These are phyloP conservation scores for Naganishia liquefaciens DNA, from an alignment of 1,284 basidiomycete species.

Conservation along the genomic window DNA sequence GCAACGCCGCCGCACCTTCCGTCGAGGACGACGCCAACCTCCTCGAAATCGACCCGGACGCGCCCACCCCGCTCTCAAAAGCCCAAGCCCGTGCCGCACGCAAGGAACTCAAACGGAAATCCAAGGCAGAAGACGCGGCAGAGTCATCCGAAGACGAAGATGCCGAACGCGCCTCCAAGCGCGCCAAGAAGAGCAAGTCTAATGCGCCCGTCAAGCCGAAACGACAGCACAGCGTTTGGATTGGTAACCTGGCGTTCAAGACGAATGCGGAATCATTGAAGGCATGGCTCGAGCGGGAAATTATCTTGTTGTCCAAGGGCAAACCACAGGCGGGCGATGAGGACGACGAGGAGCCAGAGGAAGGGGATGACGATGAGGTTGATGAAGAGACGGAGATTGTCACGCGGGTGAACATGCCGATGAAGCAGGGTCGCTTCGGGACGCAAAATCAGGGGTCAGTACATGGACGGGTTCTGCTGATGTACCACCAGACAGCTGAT, in stretches of 20 bases:
- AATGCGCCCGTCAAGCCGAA: conserved; percentile 52
- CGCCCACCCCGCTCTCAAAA: conserved; percentile 52
- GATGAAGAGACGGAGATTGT: conserved; percentile 43
- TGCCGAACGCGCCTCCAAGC: conserved; percentile 76
- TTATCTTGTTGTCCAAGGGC: conserved; percentile 26
- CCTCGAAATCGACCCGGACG: conserved; percentile 51
- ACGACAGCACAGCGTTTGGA: conserved; percentile 84
- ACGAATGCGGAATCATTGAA: conserved; percentile 73
- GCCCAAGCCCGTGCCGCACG: conserved; percentile 51
- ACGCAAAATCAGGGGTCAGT: conserved; percentile 58
- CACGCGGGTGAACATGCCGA: conserved; percentile 60
- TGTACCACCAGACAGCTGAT: not conserved
- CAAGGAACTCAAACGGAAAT: conserved; percentile 46
- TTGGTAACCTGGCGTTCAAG: conserved; percentile 91
- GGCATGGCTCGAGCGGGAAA: conserved; percentile 63
- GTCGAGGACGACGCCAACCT: conserved; percentile 39
- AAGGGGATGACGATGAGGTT: conserved; percentile 38
- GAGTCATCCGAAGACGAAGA: conserved; percentile 8
- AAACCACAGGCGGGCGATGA: conserved; percentile 1
- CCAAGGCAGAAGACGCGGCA: conserved; percentile 30
- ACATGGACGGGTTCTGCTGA: not conserved
- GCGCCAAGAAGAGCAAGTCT: conserved; percentile 69
- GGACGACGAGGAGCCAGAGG: conserved; percentile 35
- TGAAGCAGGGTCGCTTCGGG: conserved; percentile 50
- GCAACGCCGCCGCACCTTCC: conserved; percentile 27